These are phyloP conservation scores for Gardenia jasminoides DNA, from an alignment of 257 asterid genomes.

Conservation along the genomic window DNA sequence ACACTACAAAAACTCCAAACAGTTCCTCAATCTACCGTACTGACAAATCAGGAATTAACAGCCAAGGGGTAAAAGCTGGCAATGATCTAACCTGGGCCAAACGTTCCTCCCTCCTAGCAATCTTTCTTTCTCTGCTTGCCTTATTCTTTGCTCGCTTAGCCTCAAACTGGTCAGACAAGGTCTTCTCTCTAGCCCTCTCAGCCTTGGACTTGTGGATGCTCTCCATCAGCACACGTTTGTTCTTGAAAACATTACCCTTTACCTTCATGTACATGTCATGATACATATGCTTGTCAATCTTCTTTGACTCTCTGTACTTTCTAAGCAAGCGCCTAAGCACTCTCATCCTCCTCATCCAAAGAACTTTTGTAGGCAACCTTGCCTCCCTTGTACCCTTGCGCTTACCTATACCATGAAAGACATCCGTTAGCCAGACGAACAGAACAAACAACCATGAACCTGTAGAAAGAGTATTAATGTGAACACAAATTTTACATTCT, in stretches of 20 bases:
- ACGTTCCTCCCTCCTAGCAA: constrained; percentile 87
- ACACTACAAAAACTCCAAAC: not conserved
- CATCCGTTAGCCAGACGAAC: too few species aligned
- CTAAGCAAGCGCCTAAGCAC: constrained; percentile 90
- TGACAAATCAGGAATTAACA: not conserved
- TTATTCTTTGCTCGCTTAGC: constrained; percentile 96
- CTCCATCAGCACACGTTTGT: constrained; percentile 95
- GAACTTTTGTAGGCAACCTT: constrained; percentile 84
- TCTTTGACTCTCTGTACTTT: constrained; percentile 87
- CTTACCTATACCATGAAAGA: too few species aligned
- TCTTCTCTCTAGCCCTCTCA: constrained; percentile 97
- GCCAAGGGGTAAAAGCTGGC: not conserved
- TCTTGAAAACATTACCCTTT: constrained; percentile 95
- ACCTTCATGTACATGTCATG: constrained; percentile 99
- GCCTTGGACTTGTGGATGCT: constrained; percentile 95
- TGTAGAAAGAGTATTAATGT: too few species aligned
- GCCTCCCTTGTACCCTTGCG: constrained; percentile 99
- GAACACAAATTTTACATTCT: too few species aligned
- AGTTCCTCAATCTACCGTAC: not conserved
- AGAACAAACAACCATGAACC: too few species aligned
- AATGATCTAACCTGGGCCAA: constrained; percentile 63
- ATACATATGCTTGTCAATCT: constrained; percentile 95
- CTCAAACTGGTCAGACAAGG: constrained; percentile 87
- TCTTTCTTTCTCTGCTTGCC: constrained; percentile 92
- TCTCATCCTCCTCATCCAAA: constrained; percentile 97